phyloP scores from a whole-genome alignment of 169 alveolate genomes.

The Eimeria necatrix region DNA sequence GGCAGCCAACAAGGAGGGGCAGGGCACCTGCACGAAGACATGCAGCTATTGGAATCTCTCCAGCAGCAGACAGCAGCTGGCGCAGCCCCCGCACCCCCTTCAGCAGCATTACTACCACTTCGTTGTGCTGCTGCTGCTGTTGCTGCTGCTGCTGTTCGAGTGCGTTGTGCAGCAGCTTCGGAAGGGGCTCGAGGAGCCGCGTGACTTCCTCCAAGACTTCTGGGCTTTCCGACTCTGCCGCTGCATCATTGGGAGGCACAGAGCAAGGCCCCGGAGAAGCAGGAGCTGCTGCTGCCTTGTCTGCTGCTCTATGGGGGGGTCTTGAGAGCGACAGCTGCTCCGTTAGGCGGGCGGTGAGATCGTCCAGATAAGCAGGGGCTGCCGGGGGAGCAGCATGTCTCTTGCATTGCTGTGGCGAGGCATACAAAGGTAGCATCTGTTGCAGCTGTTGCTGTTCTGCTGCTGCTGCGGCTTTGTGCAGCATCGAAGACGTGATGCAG shows the following conservation, averaged over 20 bases:
- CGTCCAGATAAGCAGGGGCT: neutral
- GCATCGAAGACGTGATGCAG: slow-evolving; percentile 11
- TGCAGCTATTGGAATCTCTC: slow-evolving; percentile 49
- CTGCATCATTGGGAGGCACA: neutral
- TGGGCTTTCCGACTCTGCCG: neutral
- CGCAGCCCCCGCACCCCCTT: slow-evolving; percentile 44
- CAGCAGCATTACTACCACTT: slow-evolving; percentile 30
- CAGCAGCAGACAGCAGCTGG: slow-evolving; percentile 70
- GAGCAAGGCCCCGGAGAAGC: neutral
- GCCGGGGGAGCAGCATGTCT: slow-evolving; percentile 14
- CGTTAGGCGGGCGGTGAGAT: neutral
- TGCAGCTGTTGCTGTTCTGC: slow-evolving; percentile 29
- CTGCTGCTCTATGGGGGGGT: slow-evolving; percentile 26
- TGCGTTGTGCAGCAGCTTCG: slow-evolving; percentile 37
- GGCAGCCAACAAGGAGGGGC: slow-evolving; percentile 66
- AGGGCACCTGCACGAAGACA: slow-evolving; percentile 67
- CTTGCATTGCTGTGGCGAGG: neutral
- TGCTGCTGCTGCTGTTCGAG: slow-evolving; percentile 64
- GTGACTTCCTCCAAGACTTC: neutral
- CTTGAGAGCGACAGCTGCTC: slow-evolving; percentile 12
- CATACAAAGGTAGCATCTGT: slow-evolving; percentile 11
- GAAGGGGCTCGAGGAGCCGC: slow-evolving; percentile 50
- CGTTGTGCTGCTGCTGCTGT: slow-evolving; percentile 14
- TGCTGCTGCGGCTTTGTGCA: neutral
- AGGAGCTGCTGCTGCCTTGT: slow-evolving; percentile 23